Conservation (phyloP, 345 rosid species). For the Salix koriyanagi region DNA sequence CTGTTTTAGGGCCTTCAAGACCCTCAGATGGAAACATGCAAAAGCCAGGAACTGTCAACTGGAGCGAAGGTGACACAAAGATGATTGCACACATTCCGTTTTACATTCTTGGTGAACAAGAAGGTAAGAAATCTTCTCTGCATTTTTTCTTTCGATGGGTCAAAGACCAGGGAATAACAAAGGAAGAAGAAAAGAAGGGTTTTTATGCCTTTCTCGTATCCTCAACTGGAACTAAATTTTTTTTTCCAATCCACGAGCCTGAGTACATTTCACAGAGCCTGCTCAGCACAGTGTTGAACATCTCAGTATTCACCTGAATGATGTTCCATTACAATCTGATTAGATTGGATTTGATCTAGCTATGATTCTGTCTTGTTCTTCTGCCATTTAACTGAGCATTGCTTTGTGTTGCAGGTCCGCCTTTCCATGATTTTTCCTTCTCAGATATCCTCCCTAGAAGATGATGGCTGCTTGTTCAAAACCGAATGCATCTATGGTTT, state of each 20-base stretch:
- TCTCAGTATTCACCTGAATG: too few species aligned
- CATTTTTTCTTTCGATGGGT: neutral
- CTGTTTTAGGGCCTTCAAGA: slow-evolving; percentile 70
- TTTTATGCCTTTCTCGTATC: neutral
- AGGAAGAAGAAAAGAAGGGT: neutral
- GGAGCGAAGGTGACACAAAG: slow-evolving; percentile 70
- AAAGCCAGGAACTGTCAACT: slow-evolving; percentile 69
- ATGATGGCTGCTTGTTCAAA: slow-evolving; percentile 6
- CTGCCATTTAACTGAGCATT: neutral
- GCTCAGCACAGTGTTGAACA: too few species aligned
- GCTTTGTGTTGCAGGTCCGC: slow-evolving; percentile 58
- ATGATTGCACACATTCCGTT: slow-evolving; percentile 75
- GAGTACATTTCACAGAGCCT: too few species aligned
- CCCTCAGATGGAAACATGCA: slow-evolving; percentile 42
- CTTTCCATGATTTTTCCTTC: slow-evolving; percentile 81
- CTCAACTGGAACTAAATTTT: too few species aligned
- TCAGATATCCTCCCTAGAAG: slow-evolving; percentile 55
- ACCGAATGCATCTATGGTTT: neutral
- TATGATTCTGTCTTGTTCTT: neutral
- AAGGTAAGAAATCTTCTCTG: slow-evolving; percentile 46
- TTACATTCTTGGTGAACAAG: slow-evolving; percentile 72
- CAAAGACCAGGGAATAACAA: too few species aligned
- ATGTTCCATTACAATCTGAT: too few species aligned
- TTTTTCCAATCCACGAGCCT: too few species aligned
- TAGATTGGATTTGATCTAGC: too few species aligned